Conservation (phyloP, 805 yeast species). For the Cyberlindnera nakhonratchasimensis region DNA sequence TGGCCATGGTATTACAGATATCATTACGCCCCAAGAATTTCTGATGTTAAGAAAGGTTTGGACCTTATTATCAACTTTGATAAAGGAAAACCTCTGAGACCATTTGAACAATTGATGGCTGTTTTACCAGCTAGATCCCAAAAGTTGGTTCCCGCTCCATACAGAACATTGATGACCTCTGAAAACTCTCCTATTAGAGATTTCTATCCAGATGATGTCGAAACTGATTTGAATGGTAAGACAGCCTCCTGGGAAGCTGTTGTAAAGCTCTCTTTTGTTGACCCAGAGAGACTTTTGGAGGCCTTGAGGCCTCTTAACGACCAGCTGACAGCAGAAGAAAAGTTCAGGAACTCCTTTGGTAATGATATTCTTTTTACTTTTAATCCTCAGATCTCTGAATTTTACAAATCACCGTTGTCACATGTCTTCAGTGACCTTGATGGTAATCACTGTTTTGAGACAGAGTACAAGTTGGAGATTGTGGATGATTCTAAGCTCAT, state of each 20-base stretch:
- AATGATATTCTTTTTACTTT: conserved; percentile 60
- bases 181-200: conserved; percentile 82
- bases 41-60: conserved; percentile 77
- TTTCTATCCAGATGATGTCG: conserved; percentile 86
- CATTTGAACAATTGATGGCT: conserved; percentile 90
- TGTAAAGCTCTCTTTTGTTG: conserved; percentile 88
- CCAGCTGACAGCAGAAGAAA: conserved; percentile 66
- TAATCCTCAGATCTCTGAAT: conserved; percentile 69
- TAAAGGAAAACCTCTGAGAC: conserved; percentile 75
- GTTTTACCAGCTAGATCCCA: conserved; percentile 93
- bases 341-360: conserved; percentile 72
- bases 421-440: conserved; percentile 74
- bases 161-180: conserved; percentile 82
- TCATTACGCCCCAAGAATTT: conserved; percentile 93
- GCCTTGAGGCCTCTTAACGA: conserved; percentile 68
- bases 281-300: conserved; percentile 65
- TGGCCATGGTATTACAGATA: conserved; percentile 94
- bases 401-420: conserved; percentile 74
- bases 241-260: conserved; percentile 98
- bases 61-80: conserved; percentile 60
- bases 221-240: conserved; percentile 88
- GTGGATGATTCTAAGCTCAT: conserved; percentile 36
- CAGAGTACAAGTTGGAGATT: conserved; percentile 48
- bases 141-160: conserved; percentile 69
- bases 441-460: conserved; percentile 74